Base-by-base conservation (phyloP, 78 protist species). In the Cavenderia fasciculata region DNA sequence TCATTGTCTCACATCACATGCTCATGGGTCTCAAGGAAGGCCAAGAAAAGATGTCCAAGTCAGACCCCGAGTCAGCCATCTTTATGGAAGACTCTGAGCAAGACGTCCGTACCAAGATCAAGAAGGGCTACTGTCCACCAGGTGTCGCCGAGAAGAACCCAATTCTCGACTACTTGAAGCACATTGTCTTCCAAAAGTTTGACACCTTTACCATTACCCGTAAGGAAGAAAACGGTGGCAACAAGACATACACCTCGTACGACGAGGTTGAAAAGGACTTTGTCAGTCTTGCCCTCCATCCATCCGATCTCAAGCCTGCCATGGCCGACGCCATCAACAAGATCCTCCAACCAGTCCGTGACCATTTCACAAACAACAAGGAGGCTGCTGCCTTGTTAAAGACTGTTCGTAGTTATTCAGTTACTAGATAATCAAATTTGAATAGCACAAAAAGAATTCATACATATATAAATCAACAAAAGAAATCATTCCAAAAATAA, bases 1-100 rank as follows among this genome's bases (percentile, higher is more conserved):
- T 98, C 92, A 97, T 98, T 78, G 88, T 98, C 19, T 98, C 99
- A 29, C 98, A 98, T 73, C 99, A 94, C 78, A 97, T 96, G 99
- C 76, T 98, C 31, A 54, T 54, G 73, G 99, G 99, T 49, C 96
- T 97, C 40, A 33, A 65, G 18, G 77, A 91, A 18, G 98, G 98
- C 25, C 98, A 97, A 76, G 97, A 47, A 25, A 98, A 98, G 86
- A 98, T 98, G 99, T 92, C 97, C 47, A 98, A 98, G 93, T 94
- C 98, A 0, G 96, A 97, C 77, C 97, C 98, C 23, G 95, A 96
- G 63, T 89, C 97, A 1, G 99, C 99, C 59, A 98, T 98, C 93
- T 98, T 98, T 82, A 97, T 98, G 99, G 99, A 98, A 40, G 99
- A 98, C 76, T 33, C 86, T 19, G 94, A 72, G 33, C 87, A 29